phyloP scores from a whole-genome alignment of 1,139 yeast species.

The Tardiomyces depauwii region DNA sequence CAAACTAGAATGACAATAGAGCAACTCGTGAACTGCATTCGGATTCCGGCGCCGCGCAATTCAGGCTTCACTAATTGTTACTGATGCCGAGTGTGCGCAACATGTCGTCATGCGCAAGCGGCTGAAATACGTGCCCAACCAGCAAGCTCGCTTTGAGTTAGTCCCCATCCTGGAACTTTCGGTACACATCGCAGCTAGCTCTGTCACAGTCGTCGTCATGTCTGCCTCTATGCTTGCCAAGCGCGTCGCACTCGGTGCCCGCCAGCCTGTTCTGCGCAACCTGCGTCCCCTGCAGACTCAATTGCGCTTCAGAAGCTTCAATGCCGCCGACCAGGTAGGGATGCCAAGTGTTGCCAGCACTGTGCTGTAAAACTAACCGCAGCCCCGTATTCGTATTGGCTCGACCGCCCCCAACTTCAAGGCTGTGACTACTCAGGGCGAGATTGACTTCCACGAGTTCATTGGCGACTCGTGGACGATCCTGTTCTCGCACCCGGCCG shows the following conservation, averaged over 20 bases:
- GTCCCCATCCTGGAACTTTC: no score
- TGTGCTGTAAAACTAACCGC: neutral
- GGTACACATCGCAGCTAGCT: no score
- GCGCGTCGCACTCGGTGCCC: neutral
- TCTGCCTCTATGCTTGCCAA: neutral
- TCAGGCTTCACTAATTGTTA: no score
- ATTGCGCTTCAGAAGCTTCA: neutral
- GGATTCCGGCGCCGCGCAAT: no score
- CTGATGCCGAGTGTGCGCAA: no score
- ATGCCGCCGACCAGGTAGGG: neutral
- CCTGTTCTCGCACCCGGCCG: conserved; percentile 86
- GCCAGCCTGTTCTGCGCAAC: neutral
- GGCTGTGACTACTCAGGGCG: conserved; percentile 69
- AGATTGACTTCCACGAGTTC: conserved; percentile 70
- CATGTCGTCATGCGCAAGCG: no score
- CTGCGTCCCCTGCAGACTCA: neutral
- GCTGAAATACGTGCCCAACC: no score
- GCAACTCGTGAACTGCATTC: no score
- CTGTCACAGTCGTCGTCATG: neutral
- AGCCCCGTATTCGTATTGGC: conserved; percentile 30
- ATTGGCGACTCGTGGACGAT: conserved; percentile 77
- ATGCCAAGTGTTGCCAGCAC: no score
- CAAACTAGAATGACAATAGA: no score
- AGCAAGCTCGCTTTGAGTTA: no score
- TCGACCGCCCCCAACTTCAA: conserved; percentile 76